Conservation (phyloP, 176 grass and related monocot species). For the Oryza brachyantha region DNA sequence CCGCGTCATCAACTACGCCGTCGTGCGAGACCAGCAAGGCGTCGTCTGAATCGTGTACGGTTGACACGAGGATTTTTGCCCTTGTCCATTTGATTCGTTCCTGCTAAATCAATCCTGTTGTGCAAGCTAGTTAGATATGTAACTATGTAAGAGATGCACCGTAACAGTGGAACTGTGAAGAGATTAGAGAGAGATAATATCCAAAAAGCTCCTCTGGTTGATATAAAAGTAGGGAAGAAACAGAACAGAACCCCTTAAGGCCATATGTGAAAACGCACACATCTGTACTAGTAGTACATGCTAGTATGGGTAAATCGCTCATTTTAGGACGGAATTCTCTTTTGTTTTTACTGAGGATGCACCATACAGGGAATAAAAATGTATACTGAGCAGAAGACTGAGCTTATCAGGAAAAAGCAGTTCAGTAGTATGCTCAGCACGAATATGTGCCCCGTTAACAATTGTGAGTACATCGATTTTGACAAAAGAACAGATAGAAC, state of each 20-base stretch:
- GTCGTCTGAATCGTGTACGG: conserved; percentile 23
- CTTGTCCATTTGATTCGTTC: not conserved
- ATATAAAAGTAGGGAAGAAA: not conserved
- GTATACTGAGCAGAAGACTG: not conserved
- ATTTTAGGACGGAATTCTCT: no score
- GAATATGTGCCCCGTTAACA: not conserved
- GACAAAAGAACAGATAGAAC: not conserved
- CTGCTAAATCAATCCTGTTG: not conserved
- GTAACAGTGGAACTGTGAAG: not conserved
- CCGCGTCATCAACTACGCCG: conserved; percentile 51
- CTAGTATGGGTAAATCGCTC: not conserved
- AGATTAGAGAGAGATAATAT: not conserved
- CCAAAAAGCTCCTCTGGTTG: not conserved
- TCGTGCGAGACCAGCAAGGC: conserved; percentile 47
- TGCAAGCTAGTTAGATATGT: not conserved
- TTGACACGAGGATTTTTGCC: conserved; percentile 18
- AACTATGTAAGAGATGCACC: not conserved
- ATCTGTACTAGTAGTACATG: not conserved
- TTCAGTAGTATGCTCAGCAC: not conserved
- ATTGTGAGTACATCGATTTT: conserved; percentile 11
- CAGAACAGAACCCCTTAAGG: not conserved
- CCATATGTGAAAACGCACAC: no score
- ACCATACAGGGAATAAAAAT: not conserved
- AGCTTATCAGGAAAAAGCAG: not conserved
- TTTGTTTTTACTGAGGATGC: not conserved